Base-by-base conservation (phyloP, 2,329 filamentous ascomycete genomes). In the Curvularia sp. region DNA sequence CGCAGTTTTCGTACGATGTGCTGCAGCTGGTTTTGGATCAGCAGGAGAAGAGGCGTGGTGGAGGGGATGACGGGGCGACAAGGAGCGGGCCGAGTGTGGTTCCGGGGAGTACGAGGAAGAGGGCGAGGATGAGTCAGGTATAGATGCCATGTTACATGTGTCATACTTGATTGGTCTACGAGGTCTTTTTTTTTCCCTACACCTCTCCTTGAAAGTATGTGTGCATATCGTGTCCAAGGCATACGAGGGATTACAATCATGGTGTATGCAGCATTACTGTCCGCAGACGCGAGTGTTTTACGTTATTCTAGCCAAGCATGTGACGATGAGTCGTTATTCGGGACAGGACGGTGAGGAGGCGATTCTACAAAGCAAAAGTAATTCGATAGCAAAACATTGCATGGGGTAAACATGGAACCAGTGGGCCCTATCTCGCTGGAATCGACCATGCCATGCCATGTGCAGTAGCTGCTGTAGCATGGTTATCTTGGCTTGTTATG, bases 1-100 rank as follows among this genome's bases (percentile, higher is more conserved):
- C 93, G 18, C 90, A 96, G 74, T 97, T 97, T 74, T 90, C 90
- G 72, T 97, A 93, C 80, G 93, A 97, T 77, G 91, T 98, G 55
- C 86, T 97, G 59, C 93, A 87, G 65, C 63, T 92, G 64, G 80
- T 83, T 57, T 77, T 83, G 13, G 81, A 83, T 69, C 76, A 78
- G 63, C 78, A 81, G 65, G 81, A 83, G 75, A 82, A 80, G 80
- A 69, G 59, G 21, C 58, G 64, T 5, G 50, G 65, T 45, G 60
- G 57, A 8, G 63, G 57, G 10, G 63, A 56, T 30, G 69, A 70
- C 9, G 61, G 53, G 49, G 42, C 59, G 6, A 45, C 52, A 6
- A 67, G 74, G 46, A 60, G 68, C 39, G 79, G 79, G 57, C 76
- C 72, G n/a, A 65, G 67, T 19, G 75, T 76, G n/a, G 69, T 75